A percentile compares a stretch with the other conserved stretches of the same genome.
These are phyloP conservation scores for Fusarium ambrosium DNA, from an alignment of 2,329 filamentous ascomycete genomes.

Conservation along the genomic window DNA sequence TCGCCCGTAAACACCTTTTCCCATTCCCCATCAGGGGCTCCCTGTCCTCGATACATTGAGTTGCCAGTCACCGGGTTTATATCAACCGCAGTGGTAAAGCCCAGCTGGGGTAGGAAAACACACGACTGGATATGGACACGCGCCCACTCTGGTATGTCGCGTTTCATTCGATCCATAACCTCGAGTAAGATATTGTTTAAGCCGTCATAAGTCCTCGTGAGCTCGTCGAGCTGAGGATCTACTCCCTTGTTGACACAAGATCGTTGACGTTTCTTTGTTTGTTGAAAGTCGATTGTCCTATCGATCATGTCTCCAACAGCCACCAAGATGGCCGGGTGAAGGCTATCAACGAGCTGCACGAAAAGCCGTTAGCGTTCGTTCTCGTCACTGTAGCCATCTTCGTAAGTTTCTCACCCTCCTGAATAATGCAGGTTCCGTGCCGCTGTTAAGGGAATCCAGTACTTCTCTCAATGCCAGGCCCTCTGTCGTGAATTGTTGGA, in stretches of 20 bases:
- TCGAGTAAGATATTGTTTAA: slow-evolving; percentile 80
- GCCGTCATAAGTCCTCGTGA: slow-evolving; percentile 83
- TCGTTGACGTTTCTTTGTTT: slow-evolving; percentile 77
- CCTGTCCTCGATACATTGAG: slow-evolving; percentile 71
- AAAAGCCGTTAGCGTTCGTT: slow-evolving; percentile 13
- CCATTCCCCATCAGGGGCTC: slow-evolving; percentile 73
- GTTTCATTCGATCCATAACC: slow-evolving; percentile 74
- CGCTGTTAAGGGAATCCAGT: slow-evolving; percentile 53
- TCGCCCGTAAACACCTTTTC: slow-evolving; percentile 81
- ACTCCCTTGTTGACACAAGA: slow-evolving; percentile 81
- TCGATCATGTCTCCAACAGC: slow-evolving; percentile 79
- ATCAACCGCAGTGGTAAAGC: slow-evolving; percentile 86
- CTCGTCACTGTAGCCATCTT: neutral
- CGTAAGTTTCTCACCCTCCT: slow-evolving; percentile 60
- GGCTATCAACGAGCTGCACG: slow-evolving; percentile 67
- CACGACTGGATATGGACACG: slow-evolving; percentile 75
- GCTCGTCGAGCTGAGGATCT: slow-evolving; percentile 79
- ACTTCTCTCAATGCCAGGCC: slow-evolving; percentile 77
- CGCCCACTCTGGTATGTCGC: slow-evolving; percentile 72
- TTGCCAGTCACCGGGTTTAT: slow-evolving; percentile 63
- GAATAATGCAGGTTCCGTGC: slow-evolving; percentile 36
- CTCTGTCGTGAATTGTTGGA: slow-evolving; percentile 79
- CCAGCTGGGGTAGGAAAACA: slow-evolving; percentile 91
- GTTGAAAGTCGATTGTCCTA: slow-evolving; percentile 83
- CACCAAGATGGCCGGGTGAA: slow-evolving; percentile 71